These are phyloP conservation scores for Urostyla sp. DNA, from an alignment of 73 alveolate species.

Conservation along the genomic window DNA sequence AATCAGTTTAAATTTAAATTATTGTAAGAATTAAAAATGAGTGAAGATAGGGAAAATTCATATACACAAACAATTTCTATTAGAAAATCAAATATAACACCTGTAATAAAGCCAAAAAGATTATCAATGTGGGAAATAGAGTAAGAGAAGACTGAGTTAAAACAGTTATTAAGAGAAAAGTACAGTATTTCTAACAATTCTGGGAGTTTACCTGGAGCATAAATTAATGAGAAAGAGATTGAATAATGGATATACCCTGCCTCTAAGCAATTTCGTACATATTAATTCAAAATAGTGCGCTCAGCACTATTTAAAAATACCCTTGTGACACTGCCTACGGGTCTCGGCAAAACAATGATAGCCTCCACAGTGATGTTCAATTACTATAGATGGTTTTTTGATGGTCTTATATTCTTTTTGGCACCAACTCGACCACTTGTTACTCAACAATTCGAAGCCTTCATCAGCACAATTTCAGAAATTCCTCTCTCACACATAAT, in stretches of 20 bases:
- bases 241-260: slow-evolving; percentile 71
- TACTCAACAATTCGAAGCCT: slow-evolving; percentile 64
- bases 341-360: slow-evolving; percentile 85
- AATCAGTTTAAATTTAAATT: no score
- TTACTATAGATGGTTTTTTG: slow-evolving; percentile 79
- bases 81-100: not conserved
- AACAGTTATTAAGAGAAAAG: slow-evolving; percentile 29
- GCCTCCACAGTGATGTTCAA: slow-evolving; percentile 80
- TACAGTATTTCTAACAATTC: slow-evolving; percentile 16
- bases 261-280: slow-evolving; percentile 66
- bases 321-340: slow-evolving; percentile 89
- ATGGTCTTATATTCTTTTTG: slow-evolving; percentile 83
- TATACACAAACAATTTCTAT: no score
- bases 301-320: slow-evolving; percentile 74
- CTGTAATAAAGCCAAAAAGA: not conserved
- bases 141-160: slow-evolving; percentile 44
- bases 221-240: slow-evolving; percentile 5
- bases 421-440: slow-evolving; percentile 90
- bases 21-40: no score
- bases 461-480: slow-evolving; percentile 56
- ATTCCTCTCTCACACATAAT: slow-evolving; percentile 48
- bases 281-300: slow-evolving; percentile 75
- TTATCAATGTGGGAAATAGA: slow-evolving; percentile 1
- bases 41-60: no score
- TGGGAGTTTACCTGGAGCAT: slow-evolving; percentile 38